Evolutionary conservation across 768 basidiomycete species (phyloP).

Genomic region (Pulveroboletus sp.): DNA sequence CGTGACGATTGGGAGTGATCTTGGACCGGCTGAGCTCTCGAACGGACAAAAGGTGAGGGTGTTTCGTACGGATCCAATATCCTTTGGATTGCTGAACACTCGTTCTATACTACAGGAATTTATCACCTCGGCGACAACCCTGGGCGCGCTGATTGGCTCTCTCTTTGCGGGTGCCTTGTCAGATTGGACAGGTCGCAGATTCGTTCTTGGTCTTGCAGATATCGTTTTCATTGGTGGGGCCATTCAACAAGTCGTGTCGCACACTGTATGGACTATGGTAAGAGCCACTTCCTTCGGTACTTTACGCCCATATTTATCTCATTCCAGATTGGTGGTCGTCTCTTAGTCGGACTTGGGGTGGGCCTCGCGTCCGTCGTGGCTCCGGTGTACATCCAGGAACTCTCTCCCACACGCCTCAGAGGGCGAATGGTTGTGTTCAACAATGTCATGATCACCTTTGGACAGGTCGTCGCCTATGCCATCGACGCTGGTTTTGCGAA

Average conservation of each 20-base stretch:
- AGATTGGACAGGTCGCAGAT: slow-evolving; percentile 67
- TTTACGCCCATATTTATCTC: not conserved
- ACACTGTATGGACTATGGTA: too few relatives aligned
- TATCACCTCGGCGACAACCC: slow-evolving; percentile 76
- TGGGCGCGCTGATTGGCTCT: slow-evolving; percentile 76
- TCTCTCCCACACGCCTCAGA: too few relatives aligned
- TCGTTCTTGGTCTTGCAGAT: slow-evolving; percentile 65
- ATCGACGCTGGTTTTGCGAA: slow-evolving; percentile 66
- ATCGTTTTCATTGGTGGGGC: slow-evolving; percentile 75
- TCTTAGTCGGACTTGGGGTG: slow-evolving; percentile 72
- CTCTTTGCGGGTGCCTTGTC: slow-evolving; percentile 66
- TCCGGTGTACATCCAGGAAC: too few relatives aligned
- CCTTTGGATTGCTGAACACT: too few relatives aligned
- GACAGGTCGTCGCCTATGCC: slow-evolving; percentile 77
- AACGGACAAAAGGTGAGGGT: slow-evolving; percentile 57
- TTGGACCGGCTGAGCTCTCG: slow-evolving; percentile 56
- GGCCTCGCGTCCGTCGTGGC: slow-evolving; percentile 73
- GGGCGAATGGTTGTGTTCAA: too few relatives aligned
- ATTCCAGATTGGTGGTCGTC: slow-evolving; percentile 61
- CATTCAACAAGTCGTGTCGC: slow-evolving; percentile 65
- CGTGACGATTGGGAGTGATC: slow-evolving; percentile 65
- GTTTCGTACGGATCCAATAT: not conserved
- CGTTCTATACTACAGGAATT: slow-evolving; percentile 59
- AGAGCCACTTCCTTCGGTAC: not conserved
- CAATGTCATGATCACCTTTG: too few relatives aligned